Conservation (phyloP, 345 rosid genomes). For the rapeseed (Brassica napus) region Da-Ae NC_063451.1:29022001-29022500, state of each 20-base stretch:
- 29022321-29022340: too few species aligned
- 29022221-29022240: background rate
- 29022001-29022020: constrained; percentile 12
- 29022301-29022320: background rate
- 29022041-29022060: constrained; percentile 33
- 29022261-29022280: background rate
- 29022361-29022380: background rate
- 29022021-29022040: constrained; percentile 26
- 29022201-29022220: background rate
- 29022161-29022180: background rate
- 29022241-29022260: background rate
- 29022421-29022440: background rate
- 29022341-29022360: background rate
- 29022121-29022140: constrained; percentile 13
- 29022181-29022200: background rate
- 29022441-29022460: background rate
- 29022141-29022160: constrained; percentile 17
- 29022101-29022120: constrained; percentile 21
- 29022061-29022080: constrained; percentile 21
- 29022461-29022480: background rate
- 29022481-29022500: background rate
- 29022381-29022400: background rate
- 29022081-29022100: background rate
- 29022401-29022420: constrained; percentile 1
- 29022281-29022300: background rate